Base-by-base conservation (phyloP, 345 rosid species). In the Aethionema arabicum region DNA sequence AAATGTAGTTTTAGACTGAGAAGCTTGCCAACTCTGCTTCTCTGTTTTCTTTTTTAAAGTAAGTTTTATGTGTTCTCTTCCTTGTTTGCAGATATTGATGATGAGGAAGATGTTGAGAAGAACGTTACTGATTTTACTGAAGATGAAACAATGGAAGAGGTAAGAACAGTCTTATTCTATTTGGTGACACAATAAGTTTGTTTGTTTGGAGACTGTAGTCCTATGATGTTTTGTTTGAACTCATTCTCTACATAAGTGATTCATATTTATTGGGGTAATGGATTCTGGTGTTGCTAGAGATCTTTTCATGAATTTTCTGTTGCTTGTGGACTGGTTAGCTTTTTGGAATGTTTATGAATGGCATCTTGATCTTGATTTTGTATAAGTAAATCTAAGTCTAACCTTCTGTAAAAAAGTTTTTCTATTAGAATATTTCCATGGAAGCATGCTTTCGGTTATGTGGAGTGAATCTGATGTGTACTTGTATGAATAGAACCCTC, bases 1-100 rank as follows among this genome's bases (percentile, higher is more conserved):
- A 6, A 50, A 41, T 42, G 48, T 52, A 11, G 21, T 38, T 38
- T 27, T 30, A 61, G 35, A 39, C 40, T 55, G 57, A 27, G 45
- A 29, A 35, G 36, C 41, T 5, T 8, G 13, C 52, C 31, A 32
- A 12, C 32, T 58, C 37, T 67, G 66, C 33, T 30, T 8, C n/a
- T 54, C n/a, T 61, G 13, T 8, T 36, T 55, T 5, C 11, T 52
- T 29, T 37, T 38, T 49, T 3, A 44, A 14, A 21, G 33, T 66
- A 41, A 14, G 37, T 36, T 52, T 53, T 49, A 9, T 14, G 11
- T 73, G 47, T 8, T 72, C 9, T 12, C 43, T 1, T 8, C 43
- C 31, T 51, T 65, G 39, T 59, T 75, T 68, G 67, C 76, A 84
- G 91, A 80, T 50, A 72, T 61, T 71, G 88, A 72, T 56, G 57